Base-by-base conservation (phyloP, 2,329 filamentous ascomycete species). In the Fusarium denticulatum region DNA sequence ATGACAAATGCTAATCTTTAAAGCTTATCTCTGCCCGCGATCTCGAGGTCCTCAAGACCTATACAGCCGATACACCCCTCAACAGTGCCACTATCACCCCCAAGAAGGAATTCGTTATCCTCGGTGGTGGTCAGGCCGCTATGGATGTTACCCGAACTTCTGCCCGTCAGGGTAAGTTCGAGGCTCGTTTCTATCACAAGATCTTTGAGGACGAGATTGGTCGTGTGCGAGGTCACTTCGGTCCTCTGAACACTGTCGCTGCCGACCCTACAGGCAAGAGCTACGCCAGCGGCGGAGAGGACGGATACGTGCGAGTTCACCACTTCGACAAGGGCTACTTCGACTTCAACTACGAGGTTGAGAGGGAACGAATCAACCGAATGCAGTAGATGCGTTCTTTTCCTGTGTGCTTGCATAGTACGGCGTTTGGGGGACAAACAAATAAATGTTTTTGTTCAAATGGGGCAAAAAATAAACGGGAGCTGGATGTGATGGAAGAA, bases 141-240 rank as follows among this genome's bases (percentile, higher is more conserved):
- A 98, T 98, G 94, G 96, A 98, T 82, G 96, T 99, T 85, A 99
- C 96, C 67, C 97, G 94, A 61, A 98, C 96, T 58, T 93, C 93
- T 39, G 92, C 95, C 56, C 91, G 96, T 76, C 96, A 99, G 88
- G 96, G 96, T 86, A 98, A 98, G 87, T 99, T 99, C 88, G 96
- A 99, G 86, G 96, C 96, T 49, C 92, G 96, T 76, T 99, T 99
- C 89, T 99, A 98, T 89, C 96, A 99, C 92, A 98, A 97, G 90
- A 93, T 99, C 83, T 98, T 99, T 83, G 95, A 97, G 85, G 96
- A 99, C 85, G 96, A 99, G 88, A 96, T 98, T 80, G 96, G 96
- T 78, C 93, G 96, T 88, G 96, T 99, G 75, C 91, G 95, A 82
- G 96, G 96, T 73, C 96, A 99, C 85, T 99, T 99, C 85, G 96